These are phyloP conservation scores for Penicillium palitans DNA, from an alignment of 2,329 filamentous ascomycete genomes.

Conservation along the genomic window DNA sequence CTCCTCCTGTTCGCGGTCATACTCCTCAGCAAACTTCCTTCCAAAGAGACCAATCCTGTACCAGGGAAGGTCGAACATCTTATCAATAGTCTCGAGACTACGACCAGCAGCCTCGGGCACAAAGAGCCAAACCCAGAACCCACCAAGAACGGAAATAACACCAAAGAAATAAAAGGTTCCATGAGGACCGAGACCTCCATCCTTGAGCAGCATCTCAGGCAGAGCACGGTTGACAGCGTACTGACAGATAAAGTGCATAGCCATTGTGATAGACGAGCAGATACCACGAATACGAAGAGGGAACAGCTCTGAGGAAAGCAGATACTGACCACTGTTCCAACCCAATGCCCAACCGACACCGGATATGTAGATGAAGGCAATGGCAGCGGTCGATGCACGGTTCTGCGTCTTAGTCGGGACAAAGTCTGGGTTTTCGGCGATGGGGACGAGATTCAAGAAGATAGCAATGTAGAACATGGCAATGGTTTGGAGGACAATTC, in stretches of 20 bases:
- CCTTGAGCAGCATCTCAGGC: conserved; percentile 65
- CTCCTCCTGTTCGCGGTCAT: conserved; percentile 11
- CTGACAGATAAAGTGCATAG: conserved; percentile 71
- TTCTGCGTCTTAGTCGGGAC: conserved; percentile 49
- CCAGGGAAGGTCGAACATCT: conserved; percentile 69
- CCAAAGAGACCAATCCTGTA: conserved; percentile 60
- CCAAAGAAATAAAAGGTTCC: conserved; percentile 75
- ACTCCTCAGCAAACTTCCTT: conserved; percentile 13
- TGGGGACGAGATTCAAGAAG: conserved; percentile 62
- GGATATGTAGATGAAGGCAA: conserved; percentile 67
- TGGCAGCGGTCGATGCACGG: conserved; percentile 60
- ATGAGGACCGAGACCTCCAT: conserved; percentile 45
- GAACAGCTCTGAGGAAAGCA: conserved; percentile 72
- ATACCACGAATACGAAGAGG: conserved; percentile 68
- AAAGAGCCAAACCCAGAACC: conserved; percentile 67
- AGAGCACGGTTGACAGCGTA: conserved; percentile 72
- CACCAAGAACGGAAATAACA: conserved; percentile 63
- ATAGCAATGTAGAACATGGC: conserved; percentile 60
- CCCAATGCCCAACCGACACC: conserved; percentile 66
- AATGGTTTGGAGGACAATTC: conserved; percentile 58
- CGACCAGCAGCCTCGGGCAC: conserved; percentile 67
- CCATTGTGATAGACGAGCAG: conserved; percentile 69
- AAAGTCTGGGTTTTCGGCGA: conserved; percentile 49
- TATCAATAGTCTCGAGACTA: conserved; percentile 59
- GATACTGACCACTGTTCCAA: conserved; percentile 73